Evolutionary conservation across 768 basidiomycete genomes (phyloP), one percentile per base, ranked within the genome.

Genomic region (Pulveroboletus sp.): DNA sequence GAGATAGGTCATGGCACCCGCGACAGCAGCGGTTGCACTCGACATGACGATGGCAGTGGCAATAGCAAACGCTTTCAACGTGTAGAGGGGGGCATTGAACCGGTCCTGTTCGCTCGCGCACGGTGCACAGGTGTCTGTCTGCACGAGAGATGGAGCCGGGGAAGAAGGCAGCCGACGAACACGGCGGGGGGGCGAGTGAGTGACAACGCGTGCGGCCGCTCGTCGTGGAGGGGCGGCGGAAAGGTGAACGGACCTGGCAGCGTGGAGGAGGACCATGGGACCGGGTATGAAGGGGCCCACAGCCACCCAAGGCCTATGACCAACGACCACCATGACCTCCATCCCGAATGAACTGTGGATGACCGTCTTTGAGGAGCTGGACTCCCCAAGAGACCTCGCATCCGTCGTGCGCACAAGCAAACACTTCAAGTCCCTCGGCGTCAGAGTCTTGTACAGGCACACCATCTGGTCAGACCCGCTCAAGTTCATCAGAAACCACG

Each of bases 21-120:
- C 74, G 3, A 80, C 67, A 5, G 78, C 63, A 0, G 63, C 68
- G 6, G 71, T 63, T 0, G 77, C 83, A 24, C 76, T 71, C 3
- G 73, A 64, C 0, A 74, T 57, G 24, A 87, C 85, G 31, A 85
- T 58, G 9, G 76, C 59, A 0, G 86, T 88, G 5, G 86, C 84
- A 37, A 86, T 74, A 3, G 75, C 71, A 36, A 89, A 81, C 0
- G 86, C 86, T 56, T 84, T 85, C 5, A 77, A 69, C 1, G 78
- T 76, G 55, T 81, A 75, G 2, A 85, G 49, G 0, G 76, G 76
- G 0, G 73, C 78, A 39, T 78, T 79, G 57, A 77, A 76, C 33
- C 69, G 63, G 50, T 73, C 28, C 5, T 11, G 32, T 44, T 32
- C 46, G 12, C 14, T 32, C 3, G 10, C 43, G 0, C 12, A 31